Evolutionary conservation across 2,329 filamentous ascomycete genomes (phyloP).

Genomic region (Monilinia vaccinii-corymbosi): DNA sequence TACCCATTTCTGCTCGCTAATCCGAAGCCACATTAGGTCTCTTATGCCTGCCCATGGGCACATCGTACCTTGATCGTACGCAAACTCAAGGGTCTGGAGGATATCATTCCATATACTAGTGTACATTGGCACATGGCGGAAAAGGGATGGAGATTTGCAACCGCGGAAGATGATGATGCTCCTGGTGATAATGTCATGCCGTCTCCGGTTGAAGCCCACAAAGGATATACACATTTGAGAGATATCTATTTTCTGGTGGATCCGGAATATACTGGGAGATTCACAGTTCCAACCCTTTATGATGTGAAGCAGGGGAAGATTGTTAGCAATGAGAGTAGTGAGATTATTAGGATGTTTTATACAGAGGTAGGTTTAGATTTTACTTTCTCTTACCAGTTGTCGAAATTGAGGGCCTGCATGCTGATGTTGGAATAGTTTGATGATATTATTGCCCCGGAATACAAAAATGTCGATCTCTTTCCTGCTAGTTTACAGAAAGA

Average conservation of each 20-base stretch:
- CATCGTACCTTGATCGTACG: slow-evolving; percentile 80
- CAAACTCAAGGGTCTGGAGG: slow-evolving; percentile 84
- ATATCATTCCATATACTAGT: slow-evolving; percentile 52
- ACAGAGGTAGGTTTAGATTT: slow-evolving; percentile 50
- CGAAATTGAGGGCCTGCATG: background rate
- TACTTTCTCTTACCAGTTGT: slow-evolving; percentile 14
- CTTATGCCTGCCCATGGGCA: slow-evolving; percentile 54
- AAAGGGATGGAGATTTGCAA: slow-evolving; percentile 59
- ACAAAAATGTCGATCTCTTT: slow-evolving; percentile 56
- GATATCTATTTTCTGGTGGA: slow-evolving; percentile 60
- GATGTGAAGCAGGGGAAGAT: slow-evolving; percentile 57
- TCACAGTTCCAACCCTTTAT: slow-evolving; percentile 61
- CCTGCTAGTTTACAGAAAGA: slow-evolving; percentile 49
- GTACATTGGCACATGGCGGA: slow-evolving; percentile 56
- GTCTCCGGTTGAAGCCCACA: slow-evolving; percentile 50
- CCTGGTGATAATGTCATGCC: slow-evolving; percentile 56
- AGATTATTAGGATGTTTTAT: slow-evolving; percentile 81
- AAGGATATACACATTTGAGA: slow-evolving; percentile 56
- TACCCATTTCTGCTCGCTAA: slow-evolving; percentile 49
- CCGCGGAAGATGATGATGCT: slow-evolving; percentile 44
- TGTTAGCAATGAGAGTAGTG: slow-evolving; percentile 75
- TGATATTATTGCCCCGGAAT: slow-evolving; percentile 50
- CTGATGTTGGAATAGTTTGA: slow-evolving; percentile 55
- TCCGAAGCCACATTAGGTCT: slow-evolving; percentile 25
- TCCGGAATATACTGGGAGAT: slow-evolving; percentile 56